Percentiles rank a stretch among this genome's conserved stretches.
phyloP scores from a whole-genome alignment of 257 asterid genomes.

The Plantago major region DNA sequence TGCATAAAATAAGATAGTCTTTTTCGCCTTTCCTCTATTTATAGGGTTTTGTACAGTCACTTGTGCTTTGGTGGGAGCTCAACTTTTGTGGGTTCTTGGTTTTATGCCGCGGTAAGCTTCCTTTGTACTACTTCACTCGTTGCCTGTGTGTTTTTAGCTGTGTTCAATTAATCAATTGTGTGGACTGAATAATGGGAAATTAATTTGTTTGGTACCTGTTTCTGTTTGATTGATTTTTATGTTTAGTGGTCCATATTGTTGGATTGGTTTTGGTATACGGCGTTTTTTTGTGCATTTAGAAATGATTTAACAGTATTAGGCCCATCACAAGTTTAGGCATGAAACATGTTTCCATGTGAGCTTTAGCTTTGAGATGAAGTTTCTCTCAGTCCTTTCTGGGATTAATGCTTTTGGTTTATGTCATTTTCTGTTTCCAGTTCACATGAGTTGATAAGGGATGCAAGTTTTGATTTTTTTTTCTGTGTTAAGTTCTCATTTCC shows the following conservation, averaged over 20 bases:
- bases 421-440: not conserved
- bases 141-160: not conserved
- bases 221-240: not conserved
- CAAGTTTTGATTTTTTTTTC: not conserved
- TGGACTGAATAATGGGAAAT: not conserved
- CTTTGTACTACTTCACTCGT: not conserved
- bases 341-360: slow-evolving; percentile 2
- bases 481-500: not conserved
- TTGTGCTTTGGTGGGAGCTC: too few relatives aligned
- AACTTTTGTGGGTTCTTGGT: not conserved
- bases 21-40: slow-evolving; percentile 15
- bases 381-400: not conserved
- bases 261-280: not conserved
- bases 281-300: not conserved
- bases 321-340: not conserved
- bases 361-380: not conserved
- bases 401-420: not conserved
- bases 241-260: not conserved
- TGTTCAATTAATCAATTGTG: not conserved
- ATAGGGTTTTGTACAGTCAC: slow-evolving; percentile 20
- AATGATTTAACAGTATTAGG: not conserved
- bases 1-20: not conserved
- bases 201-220: not conserved
- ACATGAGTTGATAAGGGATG: not conserved
- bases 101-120: slow-evolving; percentile 3